Evolutionary conservation across 1,284 basidiomycete species (phyloP), one percentile per base, ranked within the genome.

Genomic region (Malassezia brasiliensis): DNA sequence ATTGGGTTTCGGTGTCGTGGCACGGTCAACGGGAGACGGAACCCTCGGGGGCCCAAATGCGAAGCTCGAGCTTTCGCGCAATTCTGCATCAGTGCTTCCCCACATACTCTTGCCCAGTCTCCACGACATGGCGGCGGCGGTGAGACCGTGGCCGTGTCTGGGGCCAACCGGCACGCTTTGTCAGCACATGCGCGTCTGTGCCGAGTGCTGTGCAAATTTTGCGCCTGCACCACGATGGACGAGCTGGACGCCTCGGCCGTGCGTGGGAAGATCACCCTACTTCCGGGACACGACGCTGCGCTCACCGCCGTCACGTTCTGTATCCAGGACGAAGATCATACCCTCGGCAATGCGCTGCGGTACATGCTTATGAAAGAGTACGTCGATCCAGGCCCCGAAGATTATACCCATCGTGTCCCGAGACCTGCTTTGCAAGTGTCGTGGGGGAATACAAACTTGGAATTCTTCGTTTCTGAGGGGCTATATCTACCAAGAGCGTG

Each of bases 341-440:
- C 91, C 0, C 82, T 96, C 28, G 93, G 93, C 15, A 98, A 98
- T 69, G 82, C 89, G 0, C 79, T 98, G 46, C 79, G 93, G 52
- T 98, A 89, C 88, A 96, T 96, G 85, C 77, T 96, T 60, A 96
- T 96, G 93, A 96, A 96, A 78, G 93, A 98, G 93, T 96, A 73
- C 72, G 83, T 73, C 12, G 30, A 22, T n/a, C 39, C 12, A 35
- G 45, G 30, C 35, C 46, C 50, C 41, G 32, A 50, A 25, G 60
- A 50, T 53, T 52, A 35, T 55, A 59, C 20, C 25, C n/a, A 25
- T 49, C 25, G 50, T 44, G 41, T 50, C 53, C 53, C 47, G 53
- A 55, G 14, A 54, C 54, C 14, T 25, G 1, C 15, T 38, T 30
- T 47, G 31, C 9, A 30, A n/a, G 38, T 22, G 67, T 65, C 50